Percentiles rank a stretch among this genome's conserved stretches.
Evolutionary conservation across 257 asterid species (phyloP).

Genomic region (Lantana camara): DNA sequence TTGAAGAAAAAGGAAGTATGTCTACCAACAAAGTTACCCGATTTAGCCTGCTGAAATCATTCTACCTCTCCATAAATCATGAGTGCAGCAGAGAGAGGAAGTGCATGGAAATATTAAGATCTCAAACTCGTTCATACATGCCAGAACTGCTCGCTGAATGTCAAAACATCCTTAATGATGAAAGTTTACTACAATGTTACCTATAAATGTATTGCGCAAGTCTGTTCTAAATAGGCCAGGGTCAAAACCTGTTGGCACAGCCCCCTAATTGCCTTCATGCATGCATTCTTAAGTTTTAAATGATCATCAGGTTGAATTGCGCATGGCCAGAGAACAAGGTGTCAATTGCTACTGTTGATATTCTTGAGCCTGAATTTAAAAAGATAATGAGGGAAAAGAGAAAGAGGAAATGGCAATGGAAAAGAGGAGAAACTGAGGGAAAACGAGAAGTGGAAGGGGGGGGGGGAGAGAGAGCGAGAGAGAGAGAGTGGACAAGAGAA

Average conservation of each 20-base stretch:
- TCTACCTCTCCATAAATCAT: neutral
- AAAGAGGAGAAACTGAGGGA: too few species aligned
- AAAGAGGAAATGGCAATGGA: too few species aligned
- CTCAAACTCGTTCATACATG: conserved; percentile 3
- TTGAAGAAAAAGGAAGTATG: neutral
- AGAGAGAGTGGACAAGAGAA: too few species aligned
- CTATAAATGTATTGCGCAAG: neutral
- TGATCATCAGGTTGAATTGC: neutral
- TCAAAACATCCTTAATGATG: neutral
- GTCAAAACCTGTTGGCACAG: neutral
- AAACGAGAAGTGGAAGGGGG: too few species aligned
- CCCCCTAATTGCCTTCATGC: neutral
- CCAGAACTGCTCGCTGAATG: conserved; percentile 12
- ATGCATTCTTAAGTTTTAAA: neutral
- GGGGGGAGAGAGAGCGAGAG: too few species aligned
- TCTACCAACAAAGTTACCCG: neutral
- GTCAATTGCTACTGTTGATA: neutral
- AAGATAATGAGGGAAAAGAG: too few species aligned
- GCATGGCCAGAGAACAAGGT: neutral
- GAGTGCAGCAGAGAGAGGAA: conserved; percentile 7
- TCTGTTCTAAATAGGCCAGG: neutral
- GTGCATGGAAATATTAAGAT: neutral
- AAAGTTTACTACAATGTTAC: conserved; percentile 3
- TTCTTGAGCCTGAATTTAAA: neutral
- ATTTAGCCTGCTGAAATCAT: conserved; percentile 17